phyloP scores from a whole-genome alignment of 352 stramenopile species.

The Globisporangium echinulatum region DNA sequence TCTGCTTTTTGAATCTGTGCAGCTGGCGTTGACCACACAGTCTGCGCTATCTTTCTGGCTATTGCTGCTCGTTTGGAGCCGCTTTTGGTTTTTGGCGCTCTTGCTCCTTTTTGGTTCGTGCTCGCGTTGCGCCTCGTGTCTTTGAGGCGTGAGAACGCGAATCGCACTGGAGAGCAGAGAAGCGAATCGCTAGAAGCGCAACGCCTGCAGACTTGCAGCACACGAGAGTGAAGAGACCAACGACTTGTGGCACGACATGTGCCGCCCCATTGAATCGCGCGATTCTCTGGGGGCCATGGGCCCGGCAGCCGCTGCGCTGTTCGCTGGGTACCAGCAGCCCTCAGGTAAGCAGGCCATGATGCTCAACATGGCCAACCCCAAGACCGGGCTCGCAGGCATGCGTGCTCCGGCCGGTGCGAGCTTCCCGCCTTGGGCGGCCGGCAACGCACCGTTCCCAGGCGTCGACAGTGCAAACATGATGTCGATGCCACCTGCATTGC shows the following conservation, averaged over 20 bases:
- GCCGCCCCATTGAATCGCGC: slow-evolving; percentile 76
- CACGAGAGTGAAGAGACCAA: background rate
- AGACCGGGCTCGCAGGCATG: slow-evolving; percentile 11
- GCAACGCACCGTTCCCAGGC: slow-evolving; percentile 18
- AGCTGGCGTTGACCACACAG: no score
- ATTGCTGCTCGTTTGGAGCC: no score
- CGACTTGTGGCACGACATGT: slow-evolving; percentile 38
- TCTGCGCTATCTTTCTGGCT: no score
- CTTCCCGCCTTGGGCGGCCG: slow-evolving; percentile 25
- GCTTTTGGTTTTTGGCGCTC: no score
- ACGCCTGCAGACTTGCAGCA: background rate
- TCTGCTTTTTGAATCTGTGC: no score
- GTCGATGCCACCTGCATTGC: slow-evolving; percentile 45
- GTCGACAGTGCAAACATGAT: slow-evolving; percentile 50
- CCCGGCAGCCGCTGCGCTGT: slow-evolving; percentile 61
- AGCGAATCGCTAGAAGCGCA: background rate
- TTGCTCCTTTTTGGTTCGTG: slow-evolving; percentile 5
- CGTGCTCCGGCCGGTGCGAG: slow-evolving; percentile 3
- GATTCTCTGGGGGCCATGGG: slow-evolving; percentile 80
- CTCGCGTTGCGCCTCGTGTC: background rate
- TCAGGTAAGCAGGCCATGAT: slow-evolving; percentile 30
- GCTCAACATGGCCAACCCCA: slow-evolving; percentile 15
- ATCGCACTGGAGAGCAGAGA: background rate
- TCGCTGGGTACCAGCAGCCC: slow-evolving; percentile 67
- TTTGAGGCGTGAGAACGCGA: slow-evolving; percentile 2